Conservation (phyloP, 2,329 filamentous ascomycete species). For the Biscogniauxia mediterranea region DNA sequence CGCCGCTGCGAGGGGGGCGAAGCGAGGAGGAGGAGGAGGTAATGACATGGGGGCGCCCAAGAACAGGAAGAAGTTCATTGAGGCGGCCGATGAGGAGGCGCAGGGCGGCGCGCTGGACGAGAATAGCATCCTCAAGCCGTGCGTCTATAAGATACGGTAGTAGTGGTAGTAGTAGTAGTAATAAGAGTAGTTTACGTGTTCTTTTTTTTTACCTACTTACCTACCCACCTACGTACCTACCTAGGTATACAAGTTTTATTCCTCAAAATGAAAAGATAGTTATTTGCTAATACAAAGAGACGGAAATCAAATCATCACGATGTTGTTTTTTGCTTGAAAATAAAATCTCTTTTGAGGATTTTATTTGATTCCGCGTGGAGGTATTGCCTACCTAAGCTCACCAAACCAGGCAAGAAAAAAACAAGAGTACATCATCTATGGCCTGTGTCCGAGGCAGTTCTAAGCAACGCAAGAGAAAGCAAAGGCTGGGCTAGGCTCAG, state of each 20-base stretch:
- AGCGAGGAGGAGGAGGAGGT: conserved; percentile 7
- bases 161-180: too few relatives aligned
- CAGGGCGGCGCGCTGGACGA: conserved; percentile 55
- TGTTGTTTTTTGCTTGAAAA: background rate
- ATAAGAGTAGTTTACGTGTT: too few relatives aligned
- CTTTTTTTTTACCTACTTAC: too few relatives aligned
- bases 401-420: background rate
- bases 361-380: background rate
- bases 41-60: background rate
- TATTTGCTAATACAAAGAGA: conserved; percentile 4
- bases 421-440: background rate
- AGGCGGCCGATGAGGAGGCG: conserved; percentile 55
- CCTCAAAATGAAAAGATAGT: too few relatives aligned
- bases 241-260: too few relatives aligned
- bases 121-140: conserved; percentile 76
- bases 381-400: background rate
- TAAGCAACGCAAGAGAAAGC: background rate
- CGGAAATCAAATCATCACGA: background rate
- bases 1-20: conserved; percentile 28
- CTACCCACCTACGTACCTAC: too few relatives aligned
- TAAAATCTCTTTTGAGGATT: background rate
- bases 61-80: conserved; percentile 50
- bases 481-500: too few relatives aligned
- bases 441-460: background rate
- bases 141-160: conserved; percentile 88